phyloP scores from a whole-genome alignment of 2,329 filamentous ascomycete species.

The Hymenoscyphus salicellus region DNA sequence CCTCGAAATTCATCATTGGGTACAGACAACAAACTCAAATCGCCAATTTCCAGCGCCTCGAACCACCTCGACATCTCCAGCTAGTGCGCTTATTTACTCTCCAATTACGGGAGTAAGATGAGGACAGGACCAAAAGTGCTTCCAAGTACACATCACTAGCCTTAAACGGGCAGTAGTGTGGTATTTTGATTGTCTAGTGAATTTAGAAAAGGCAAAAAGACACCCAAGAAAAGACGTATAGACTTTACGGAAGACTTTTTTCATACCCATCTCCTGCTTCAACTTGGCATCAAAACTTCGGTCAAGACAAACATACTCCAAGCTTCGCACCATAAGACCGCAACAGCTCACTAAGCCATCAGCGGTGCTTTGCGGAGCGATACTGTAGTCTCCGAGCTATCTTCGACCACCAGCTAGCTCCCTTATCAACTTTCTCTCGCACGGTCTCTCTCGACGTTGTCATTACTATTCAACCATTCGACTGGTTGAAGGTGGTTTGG shows the following conservation, averaged over 20 bases:
- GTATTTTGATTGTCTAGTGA: neutral
- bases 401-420: neutral
- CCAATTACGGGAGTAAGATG: neutral
- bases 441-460: constrained; percentile 17
- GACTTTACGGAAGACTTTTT: neutral
- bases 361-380: neutral
- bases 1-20: neutral
- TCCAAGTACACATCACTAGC: neutral
- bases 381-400: constrained; percentile 3
- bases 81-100: neutral
- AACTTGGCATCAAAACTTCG: constrained; percentile 12
- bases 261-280: neutral
- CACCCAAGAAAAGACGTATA: neutral
- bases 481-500: neutral
- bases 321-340: neutral
- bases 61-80: neutral
- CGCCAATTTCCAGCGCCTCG: neutral
- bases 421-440: constrained; percentile 9
- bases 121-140: neutral
- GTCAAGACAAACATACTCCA: constrained; percentile 14
- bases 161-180: neutral
- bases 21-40: neutral
- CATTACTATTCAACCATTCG: neutral
- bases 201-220: constrained; percentile 8
- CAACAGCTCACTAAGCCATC: neutral